Base-by-base conservation (phyloP, 306 rosid species). In the Trifolium subterraneum region DNA sequence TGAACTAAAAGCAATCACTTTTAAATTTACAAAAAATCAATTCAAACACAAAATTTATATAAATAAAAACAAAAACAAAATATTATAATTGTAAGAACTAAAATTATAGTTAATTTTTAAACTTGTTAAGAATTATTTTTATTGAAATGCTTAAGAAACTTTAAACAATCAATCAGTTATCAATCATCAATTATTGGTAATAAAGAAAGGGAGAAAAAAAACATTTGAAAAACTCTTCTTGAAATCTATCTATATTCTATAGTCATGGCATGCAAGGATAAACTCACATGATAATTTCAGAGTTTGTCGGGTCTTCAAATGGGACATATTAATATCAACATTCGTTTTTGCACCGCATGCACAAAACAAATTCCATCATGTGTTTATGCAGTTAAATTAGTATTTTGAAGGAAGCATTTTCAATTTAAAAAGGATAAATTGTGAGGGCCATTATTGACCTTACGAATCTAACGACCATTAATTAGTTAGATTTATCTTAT, bases 291-390 rank as follows among this genome's bases (percentile, higher is more conserved):
- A 33, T 19, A 31, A 18, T 35, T 52, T 64, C 79, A 79, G 79
- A 25, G 8, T 29, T 62, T 79, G 84, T 84, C 74, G 67, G 65
- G 78, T 27, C 18, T 6, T 16, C 61, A 38, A 64, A 52, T 48
- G 71, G 42, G 19, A 20, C 71, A 62, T 64, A 31, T 63, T 48
- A 58, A 23, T 12, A 58, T 35, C 31, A 74, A 20, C 14, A 16
- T n/a, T 59, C 67, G 33, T 29, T 29, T 29, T 3, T 10, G 69
- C 22, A 16, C 6, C 31, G 19, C 65, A 78, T 75, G 76, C 25
- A 19, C 31, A 45, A 33, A 23, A 47, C 65, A 11, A n/a, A 42
- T 78, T 70, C 23, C 9, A 68, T 16, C 71, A 60, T 77, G 70
- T 77, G 70, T 15, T 65, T 12, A 12, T 8, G 27, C 23, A 3